These are phyloP conservation scores for Metschnikowia hibisci DNA, from an alignment of 805 yeast genomes.

Conservation along the genomic window DNA sequence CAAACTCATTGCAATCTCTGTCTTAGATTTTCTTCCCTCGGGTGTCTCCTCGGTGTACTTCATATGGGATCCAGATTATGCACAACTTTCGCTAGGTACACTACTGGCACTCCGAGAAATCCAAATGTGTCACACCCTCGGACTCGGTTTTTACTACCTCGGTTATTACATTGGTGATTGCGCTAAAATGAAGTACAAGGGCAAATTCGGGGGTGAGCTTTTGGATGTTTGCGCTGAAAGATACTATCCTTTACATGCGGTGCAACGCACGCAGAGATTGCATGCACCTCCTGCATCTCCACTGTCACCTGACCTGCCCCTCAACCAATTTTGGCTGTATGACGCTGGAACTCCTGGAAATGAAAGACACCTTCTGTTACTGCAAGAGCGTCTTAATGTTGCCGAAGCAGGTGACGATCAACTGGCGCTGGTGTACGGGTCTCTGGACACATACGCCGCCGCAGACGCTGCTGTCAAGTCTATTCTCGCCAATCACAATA, in stretches of 20 bases:
- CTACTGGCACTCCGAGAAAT: slow-evolving; percentile 72
- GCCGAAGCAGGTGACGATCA: background rate
- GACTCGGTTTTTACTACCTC: slow-evolving; percentile 58
- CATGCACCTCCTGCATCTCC: background rate
- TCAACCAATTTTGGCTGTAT: slow-evolving; percentile 3
- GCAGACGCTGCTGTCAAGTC: slow-evolving; percentile 19
- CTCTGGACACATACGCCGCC: slow-evolving; percentile 9
- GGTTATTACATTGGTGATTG: slow-evolving; percentile 83
- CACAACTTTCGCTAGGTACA: slow-evolving; percentile 69
- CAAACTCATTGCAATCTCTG: slow-evolving; percentile 67
- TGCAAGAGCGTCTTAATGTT: background rate
- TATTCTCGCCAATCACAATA: slow-evolving; percentile 14
- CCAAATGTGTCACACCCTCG: slow-evolving; percentile 45
- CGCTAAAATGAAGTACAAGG: slow-evolving; percentile 77
- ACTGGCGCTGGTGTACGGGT: slow-evolving; percentile 4
- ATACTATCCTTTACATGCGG: slow-evolving; percentile 37
- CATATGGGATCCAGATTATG: slow-evolving; percentile 81
- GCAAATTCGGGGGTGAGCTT: slow-evolving; percentile 71
- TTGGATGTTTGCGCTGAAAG: slow-evolving; percentile 50
- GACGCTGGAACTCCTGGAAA: slow-evolving; percentile 1
- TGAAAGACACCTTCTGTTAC: background rate
- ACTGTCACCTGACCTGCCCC: background rate
- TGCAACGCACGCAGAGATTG: slow-evolving; percentile 13
- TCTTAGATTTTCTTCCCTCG: slow-evolving; percentile 70
- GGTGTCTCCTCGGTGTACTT: slow-evolving; percentile 83